Evolutionary conservation across 2,329 filamentous ascomycete species (phyloP).

Genomic region (Microthyrium microscopicum): DNA sequence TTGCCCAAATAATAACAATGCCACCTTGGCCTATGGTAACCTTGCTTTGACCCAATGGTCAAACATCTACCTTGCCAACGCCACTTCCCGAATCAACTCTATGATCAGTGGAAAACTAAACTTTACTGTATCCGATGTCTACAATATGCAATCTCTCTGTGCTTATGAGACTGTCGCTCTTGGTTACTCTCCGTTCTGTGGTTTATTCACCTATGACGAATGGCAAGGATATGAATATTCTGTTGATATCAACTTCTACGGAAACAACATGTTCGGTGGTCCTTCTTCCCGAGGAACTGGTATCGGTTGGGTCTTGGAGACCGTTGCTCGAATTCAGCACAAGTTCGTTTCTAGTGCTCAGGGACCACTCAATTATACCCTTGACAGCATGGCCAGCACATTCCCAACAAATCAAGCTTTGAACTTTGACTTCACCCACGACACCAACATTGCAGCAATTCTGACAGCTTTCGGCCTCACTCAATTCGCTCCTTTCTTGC

Average conservation of each 20-base stretch:
- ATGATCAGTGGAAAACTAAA: constrained; percentile 38
- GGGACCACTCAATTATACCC: constrained; percentile 44
- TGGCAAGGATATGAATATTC: constrained; percentile 59
- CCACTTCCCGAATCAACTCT: constrained; percentile 40
- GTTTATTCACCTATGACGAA: constrained; percentile 58
- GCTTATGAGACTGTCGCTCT: constrained; percentile 65
- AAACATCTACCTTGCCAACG: constrained; percentile 46
- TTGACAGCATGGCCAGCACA: constrained; percentile 49
- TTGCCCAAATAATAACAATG: constrained; percentile 43
- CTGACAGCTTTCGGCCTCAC: constrained; percentile 55
- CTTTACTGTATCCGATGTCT: constrained; percentile 48
- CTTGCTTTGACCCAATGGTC: constrained; percentile 44
- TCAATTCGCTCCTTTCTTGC: constrained; percentile 48
- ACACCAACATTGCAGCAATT: constrained; percentile 55
- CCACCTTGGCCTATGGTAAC: constrained; percentile 31
- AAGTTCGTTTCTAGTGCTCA: constrained; percentile 32
- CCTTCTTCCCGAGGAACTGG: constrained; percentile 55
- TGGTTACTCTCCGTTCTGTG: constrained; percentile 58
- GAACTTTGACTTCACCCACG: constrained; percentile 66
- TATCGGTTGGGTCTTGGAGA: constrained; percentile 56
- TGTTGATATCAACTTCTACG: constrained; percentile 49
- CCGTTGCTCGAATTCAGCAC: constrained; percentile 52
- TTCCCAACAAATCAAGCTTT: constrained; percentile 59
- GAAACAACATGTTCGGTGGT: constrained; percentile 44
- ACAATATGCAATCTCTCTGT: constrained; percentile 55